Evolutionary conservation across 225 moss, liverwort and hornwort genomes (phyloP), one percentile per base, ranked within the genome.

Genomic region (Anthoceros angustus): DNA sequence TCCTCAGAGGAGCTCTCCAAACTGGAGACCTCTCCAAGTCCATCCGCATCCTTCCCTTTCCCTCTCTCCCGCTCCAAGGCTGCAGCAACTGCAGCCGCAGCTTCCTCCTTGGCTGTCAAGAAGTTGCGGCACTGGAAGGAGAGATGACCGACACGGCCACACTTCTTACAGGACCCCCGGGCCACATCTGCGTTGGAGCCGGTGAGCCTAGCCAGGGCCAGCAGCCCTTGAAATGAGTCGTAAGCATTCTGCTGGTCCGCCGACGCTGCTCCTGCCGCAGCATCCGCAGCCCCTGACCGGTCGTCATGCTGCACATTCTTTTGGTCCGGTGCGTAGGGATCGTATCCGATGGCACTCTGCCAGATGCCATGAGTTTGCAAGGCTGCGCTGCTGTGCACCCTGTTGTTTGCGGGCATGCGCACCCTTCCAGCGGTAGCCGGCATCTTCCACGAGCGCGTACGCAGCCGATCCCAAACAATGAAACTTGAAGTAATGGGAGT

Each of bases 361-460:
- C 95, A 98, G 67, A 98, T 98, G 67, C 95, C 91, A 67, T 98
- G 95, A 68, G 95, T 98, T 69, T 98, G 95, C 70, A 98, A 81
- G 40, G 95, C 95, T 46, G 95, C 95, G 71, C 95, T 98, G 39
- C 88, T 89, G 71, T 98, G 95, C 62, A 98, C 95, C 64, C 91
- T 77, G 70, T 98, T 98, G 72, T 98, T 98, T 40, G 95, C 95
- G 88, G 95, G 95, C 95, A 98, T 98, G 70, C 95, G 95, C 86
- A 95, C 91, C 21, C 95, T 86, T 39, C 95, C 95, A 60, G 95
- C 95, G 12, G 95, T 95, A 61, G 95, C 95, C 73, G 95, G 95
- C 95, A 98, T 98, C 77, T 81, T 92, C 3, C 5, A 18, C 23
- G 55, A 20, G 55, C 55, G 18, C 23, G 55, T 1, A 46, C 11